Base-by-base conservation (phyloP, 2,329 filamentous ascomycete genomes). In the Aspergillus amoenus region DNA sequence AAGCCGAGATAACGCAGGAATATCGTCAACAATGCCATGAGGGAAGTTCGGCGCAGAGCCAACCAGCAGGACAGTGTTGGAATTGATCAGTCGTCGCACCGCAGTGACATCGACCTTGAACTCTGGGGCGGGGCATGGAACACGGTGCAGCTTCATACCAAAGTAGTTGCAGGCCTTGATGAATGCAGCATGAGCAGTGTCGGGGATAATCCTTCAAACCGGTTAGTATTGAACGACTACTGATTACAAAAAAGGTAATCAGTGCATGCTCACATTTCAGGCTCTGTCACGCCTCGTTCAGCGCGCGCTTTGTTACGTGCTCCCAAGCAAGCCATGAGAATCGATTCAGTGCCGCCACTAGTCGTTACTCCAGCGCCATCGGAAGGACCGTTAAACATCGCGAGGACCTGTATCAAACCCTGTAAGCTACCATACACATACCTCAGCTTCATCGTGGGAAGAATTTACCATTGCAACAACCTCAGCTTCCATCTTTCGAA, bases 401-500 rank as follows among this genome's bases (percentile, higher is more conserved):
- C 84, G 60, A 96, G 79, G 30, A 86, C 80, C 81, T 83, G 50
- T 7, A 43, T n/a, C 7, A 51, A 42, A 15, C n/a, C 47, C 56
- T 43, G 61, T 58, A n/a, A 61, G 46, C 24, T 42, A 45, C 18
- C 11, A 22, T 11, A 39, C 21, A 21, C 32, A 39, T 15, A 17
- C 11, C 15, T 11, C n/a, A 7, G 24, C n/a, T 5, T 21, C 49
- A 24, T 27, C n/a, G 17, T 3, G 9, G 30, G 27, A 39, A 11
- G 27, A 40, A n/a, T 56, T 71, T 72, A 95, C 92, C 93, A 99
- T 99, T 64, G 93, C 89, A 52, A 99, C 94, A 60, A 99, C 81
- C 79, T 99, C 94, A 44, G 94, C 93, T 80, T 99, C 94, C 94
- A 99, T 99, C 84, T 99, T 99, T 68, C 94, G 83, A 52, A 99